A percentile compares a stretch with the other conserved stretches of the same genome.
Evolutionary conservation across 2,329 filamentous ascomycete species (phyloP).

Genomic region (Alternaria gaisen): DNA sequence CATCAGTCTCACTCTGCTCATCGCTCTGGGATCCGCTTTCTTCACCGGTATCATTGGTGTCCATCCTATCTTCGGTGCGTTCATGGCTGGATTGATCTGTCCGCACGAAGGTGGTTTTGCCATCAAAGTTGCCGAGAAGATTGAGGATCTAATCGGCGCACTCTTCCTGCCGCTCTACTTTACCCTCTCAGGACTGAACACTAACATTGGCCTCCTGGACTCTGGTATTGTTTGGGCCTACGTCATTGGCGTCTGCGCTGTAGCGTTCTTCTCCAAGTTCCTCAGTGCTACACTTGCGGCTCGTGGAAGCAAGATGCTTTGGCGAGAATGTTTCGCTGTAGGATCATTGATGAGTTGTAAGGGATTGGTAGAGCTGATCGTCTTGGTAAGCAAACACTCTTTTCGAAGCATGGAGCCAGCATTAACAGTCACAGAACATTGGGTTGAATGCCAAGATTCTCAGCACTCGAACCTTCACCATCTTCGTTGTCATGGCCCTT

Average conservation of each 20-base stretch:
- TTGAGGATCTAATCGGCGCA: slow-evolving; percentile 87
- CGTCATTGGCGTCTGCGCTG: slow-evolving; percentile 80
- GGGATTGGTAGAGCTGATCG: slow-evolving; percentile 91
- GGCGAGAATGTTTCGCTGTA: slow-evolving; percentile 89
- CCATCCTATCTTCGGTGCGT: slow-evolving; percentile 93
- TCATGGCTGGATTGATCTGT: slow-evolving; percentile 87
- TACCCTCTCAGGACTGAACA: slow-evolving; percentile 87
- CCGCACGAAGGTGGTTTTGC: slow-evolving; percentile 90
- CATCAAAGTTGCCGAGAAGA: slow-evolving; percentile 90
- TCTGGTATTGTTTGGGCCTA: slow-evolving; percentile 88
- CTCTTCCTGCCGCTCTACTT: slow-evolving; percentile 93
- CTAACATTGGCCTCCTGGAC: slow-evolving; percentile 84
- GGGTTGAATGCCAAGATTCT: slow-evolving; percentile 84
- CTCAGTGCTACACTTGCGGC: slow-evolving; percentile 83
- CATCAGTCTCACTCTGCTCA: slow-evolving; percentile 80
- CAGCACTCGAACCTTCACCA: slow-evolving; percentile 83
- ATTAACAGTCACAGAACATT: slow-evolving; percentile 67
- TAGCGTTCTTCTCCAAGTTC: slow-evolving; percentile 88
- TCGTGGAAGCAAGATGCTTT: slow-evolving; percentile 77
- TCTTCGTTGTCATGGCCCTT: slow-evolving; percentile 93
- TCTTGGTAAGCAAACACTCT: slow-evolving; percentile 70
- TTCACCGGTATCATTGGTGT: slow-evolving; percentile 92
- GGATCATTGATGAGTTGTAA: slow-evolving; percentile 96
- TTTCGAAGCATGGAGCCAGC: not conserved
- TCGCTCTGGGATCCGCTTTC: slow-evolving; percentile 81